Conservation (phyloP, 2,329 filamentous ascomycete species). For the Triangularia verruculosa region DNA sequence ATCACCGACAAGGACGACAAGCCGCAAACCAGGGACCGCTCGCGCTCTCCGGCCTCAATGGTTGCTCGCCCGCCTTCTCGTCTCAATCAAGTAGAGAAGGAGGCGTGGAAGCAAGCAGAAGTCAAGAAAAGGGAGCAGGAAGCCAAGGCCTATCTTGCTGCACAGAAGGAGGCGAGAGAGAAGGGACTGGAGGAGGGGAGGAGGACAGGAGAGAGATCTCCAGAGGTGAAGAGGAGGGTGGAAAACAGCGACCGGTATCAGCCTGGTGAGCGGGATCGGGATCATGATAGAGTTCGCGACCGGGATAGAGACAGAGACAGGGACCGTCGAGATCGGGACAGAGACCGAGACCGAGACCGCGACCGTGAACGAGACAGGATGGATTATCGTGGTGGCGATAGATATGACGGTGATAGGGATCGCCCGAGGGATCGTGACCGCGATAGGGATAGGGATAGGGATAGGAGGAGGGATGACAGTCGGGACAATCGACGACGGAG, state of each 20-base stretch:
- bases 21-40: conserved; percentile 39
- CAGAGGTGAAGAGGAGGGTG: conserved; percentile 41
- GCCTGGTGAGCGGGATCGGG: conserved; percentile 20
- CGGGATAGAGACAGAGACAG: conserved; percentile 30
- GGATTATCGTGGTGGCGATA: conserved; percentile 10
- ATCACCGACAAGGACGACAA: conserved; percentile 14
- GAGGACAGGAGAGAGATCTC: conserved; percentile 44
- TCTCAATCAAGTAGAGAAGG: conserved; percentile 47
- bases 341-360: conserved; percentile 23
- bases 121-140: conserved; percentile 61
- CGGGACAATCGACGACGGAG: conserved; percentile 17
- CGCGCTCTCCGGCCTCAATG: conserved; percentile 36
- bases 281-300: conserved; percentile 22
- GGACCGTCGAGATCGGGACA: conserved; percentile 19
- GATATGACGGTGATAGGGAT: conserved; percentile 13
- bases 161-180: conserved; percentile 57
- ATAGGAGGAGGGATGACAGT: conserved; percentile 10
- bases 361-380: conserved; percentile 32
- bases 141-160: conserved; percentile 62
- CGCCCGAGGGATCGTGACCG: conserved; percentile 18
- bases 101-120: conserved; percentile 59
- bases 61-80: conserved; percentile 37
- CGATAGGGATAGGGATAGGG: conserved; percentile 18
- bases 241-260: conserved; percentile 28
- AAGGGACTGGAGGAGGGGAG: conserved; percentile 60